These are phyloP conservation scores for Thalia dealbata DNA, from an alignment of 176 grass and related monocot genomes.

Conservation along the genomic window DNA sequence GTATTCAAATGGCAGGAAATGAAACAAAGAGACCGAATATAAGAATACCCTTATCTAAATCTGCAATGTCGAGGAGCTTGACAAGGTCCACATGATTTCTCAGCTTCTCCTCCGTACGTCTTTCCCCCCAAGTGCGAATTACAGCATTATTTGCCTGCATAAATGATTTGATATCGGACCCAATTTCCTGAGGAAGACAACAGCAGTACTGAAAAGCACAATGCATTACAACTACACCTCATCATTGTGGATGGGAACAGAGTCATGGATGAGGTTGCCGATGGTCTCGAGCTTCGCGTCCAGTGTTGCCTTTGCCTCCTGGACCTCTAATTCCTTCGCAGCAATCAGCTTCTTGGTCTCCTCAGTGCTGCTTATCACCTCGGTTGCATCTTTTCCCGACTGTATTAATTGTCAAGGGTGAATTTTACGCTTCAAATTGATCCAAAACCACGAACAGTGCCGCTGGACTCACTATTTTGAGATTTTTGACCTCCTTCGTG, in stretches of 20 bases:
- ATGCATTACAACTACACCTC: slow-evolving; percentile 19
- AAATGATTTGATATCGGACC: not conserved
- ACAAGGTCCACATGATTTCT: slow-evolving; percentile 88
- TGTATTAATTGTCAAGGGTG: not conserved
- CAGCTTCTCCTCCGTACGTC: slow-evolving; percentile 54
- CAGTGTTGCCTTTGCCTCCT: slow-evolving; percentile 68
- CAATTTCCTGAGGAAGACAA: not conserved
- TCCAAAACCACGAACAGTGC: not conserved
- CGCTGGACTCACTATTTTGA: slow-evolving; percentile 45
- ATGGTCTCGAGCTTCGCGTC: slow-evolving; percentile 52
- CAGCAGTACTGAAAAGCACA: not conserved
- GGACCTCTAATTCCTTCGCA: slow-evolving; percentile 66
- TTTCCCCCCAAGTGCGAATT: slow-evolving; percentile 63
- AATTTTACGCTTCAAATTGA: not conserved
- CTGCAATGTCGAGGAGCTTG: slow-evolving; percentile 59
- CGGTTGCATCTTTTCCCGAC: slow-evolving; percentile 41
- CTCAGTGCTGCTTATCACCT: slow-evolving; percentile 67
- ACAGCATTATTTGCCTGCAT: slow-evolving; percentile 61
- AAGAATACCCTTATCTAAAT: slow-evolving; percentile 64
- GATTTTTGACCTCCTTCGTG: slow-evolving; percentile 75
- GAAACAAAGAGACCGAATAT: not conserved
- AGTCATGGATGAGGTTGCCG: slow-evolving; percentile 75
- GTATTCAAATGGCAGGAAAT: not conserved
- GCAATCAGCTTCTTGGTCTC: slow-evolving; percentile 57
- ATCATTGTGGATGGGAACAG: slow-evolving; percentile 57